Base-by-base conservation (phyloP, 2,329 filamentous ascomycete genomes). In the Ambrosiella beaveri region DNA sequence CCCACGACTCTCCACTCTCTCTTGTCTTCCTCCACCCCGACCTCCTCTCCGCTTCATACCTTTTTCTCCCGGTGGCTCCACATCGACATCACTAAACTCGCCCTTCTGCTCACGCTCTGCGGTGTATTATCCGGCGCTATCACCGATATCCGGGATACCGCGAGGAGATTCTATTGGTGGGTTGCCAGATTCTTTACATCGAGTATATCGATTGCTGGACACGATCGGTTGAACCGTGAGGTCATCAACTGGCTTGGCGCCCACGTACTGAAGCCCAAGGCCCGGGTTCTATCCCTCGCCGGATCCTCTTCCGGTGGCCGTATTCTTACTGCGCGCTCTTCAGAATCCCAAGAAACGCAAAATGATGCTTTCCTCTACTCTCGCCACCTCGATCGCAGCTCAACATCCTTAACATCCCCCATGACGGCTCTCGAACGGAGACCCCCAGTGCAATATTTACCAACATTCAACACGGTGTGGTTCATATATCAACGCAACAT, bases 161-260 rank as follows among this genome's bases (percentile, higher is more conserved):
- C 64, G 1, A 60, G 63, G 15, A 66, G 67, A 59, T 12, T 70
- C 36, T 70, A 69, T 60, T 70, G 68, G 65, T 68, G 66, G 65
- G 62, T 70, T 3, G 66, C 68, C 1, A 63, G 65, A 2, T 70
- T 70, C 61, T 65, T 71, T 56, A 71, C 69, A 0, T 67, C 69
- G 2, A 68, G 69, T 3, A 66, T 71, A 15, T 69, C 68, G 19
- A 68, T 71, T 53, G 64, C 66, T 1, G 66, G 66, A n/a, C 65
- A 64, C 40, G 69, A 71, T 61, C 64, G 67, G 6, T 66, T 71
- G 50, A 71, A 71, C 61, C 63, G 65, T 6, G 69, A 71, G 52
- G 68, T 71, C 3, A 62, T 71, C 53, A 69, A 69, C 64, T 71
- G 69, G 69, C 62, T 71, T 7, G 68, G 68, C 2, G 64, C 68